Evolutionary conservation across 2,329 filamentous ascomycete species (phyloP), one percentile per base, ranked within the genome.

Genomic region (Colletotrichum limetticola): DNA sequence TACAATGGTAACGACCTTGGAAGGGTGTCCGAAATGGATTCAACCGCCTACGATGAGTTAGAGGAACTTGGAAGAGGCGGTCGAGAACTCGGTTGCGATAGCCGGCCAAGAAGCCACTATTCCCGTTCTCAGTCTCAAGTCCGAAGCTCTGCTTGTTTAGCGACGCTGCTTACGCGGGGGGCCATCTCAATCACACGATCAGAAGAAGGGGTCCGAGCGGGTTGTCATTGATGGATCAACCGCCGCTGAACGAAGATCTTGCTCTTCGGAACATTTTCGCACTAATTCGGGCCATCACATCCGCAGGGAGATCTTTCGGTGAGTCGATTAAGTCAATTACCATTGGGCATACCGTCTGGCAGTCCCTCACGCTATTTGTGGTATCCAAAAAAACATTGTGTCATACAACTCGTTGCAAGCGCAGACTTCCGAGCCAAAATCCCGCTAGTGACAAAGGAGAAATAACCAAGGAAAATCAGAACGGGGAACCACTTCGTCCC

Each of bases 401-500:
- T 56, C 58, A 63, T 71, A 53, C 57, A 62, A 37, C 35, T 56
- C 69, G 59, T 63, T 37, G 22, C 49, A 58, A 53, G 42, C 35
- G 16, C 35, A 62, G 52, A 30, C 69, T 53, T 24, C 49, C 30
- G 42, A 49, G 42, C 35, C 57, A 49, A 53, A 8, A 52, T 24
- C 19, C 11, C 30, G 19, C 37, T 42, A n/a, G 14, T 35, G 16
- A 70, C 55, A 55, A 67, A 66, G n/a, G n/a, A 55, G 42, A 49
- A 49, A 49, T 9, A 49, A 49, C 16, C 19, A 22, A 22, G 8
- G 56, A 53, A 6, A 42, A 49, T 46, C 70, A 72, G 9, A 72
- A 72, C 11, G 70, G 58, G 14, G 66, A 70, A 6, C 66, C 66
- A 35, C 60, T 72, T 35, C 72, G 37, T 12, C 65, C 61, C 2